Conservation (phyloP, 192 early-diverging fungal species). For the Coemansia sp. region DNA sequence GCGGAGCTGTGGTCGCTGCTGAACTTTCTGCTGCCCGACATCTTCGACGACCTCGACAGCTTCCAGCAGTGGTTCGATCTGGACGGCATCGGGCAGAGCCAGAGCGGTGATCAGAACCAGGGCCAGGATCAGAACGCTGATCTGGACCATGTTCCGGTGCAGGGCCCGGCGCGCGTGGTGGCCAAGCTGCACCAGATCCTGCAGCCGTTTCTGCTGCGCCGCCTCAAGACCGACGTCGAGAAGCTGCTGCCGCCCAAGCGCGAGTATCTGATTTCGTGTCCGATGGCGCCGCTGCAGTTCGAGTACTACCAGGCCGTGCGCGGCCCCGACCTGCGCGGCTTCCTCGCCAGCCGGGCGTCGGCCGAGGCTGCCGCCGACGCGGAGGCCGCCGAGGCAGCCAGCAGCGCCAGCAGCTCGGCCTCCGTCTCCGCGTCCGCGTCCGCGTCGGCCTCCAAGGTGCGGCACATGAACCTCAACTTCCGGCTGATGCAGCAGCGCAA, state of each 20-base stretch:
- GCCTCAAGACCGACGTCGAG: conserved; percentile 79
- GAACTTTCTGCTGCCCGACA: conserved; percentile 93
- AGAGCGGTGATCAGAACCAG: background rate
- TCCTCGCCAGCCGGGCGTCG: conserved; percentile 41
- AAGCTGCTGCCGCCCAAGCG: conserved; percentile 85
- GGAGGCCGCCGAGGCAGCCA: background rate
- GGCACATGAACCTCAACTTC: conserved; percentile 75
- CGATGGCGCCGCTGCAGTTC: conserved; percentile 69
- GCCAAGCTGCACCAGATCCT: conserved; percentile 87
- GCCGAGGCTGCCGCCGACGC: background rate
- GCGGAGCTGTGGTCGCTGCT: conserved; percentile 93
- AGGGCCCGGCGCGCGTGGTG: conserved; percentile 59
- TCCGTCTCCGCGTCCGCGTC: no score
- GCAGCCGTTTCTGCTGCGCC: conserved; percentile 64
- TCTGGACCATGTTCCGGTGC: conserved; percentile 60
- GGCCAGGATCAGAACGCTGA: conserved; percentile 7
- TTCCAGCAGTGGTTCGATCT: conserved; percentile 90
- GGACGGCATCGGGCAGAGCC: conserved; percentile 65
- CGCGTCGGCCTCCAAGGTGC: conserved; percentile 15
- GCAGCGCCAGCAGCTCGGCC: no score
- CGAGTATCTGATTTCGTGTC: conserved; percentile 82
- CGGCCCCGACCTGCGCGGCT: conserved; percentile 61
- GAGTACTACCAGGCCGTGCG: conserved; percentile 71
- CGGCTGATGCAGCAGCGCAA: conserved; percentile 90
- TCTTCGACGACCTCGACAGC: conserved; percentile 84